A percentile compares a stretch with the other conserved stretches of the same genome.
These are phyloP conservation scores for Xerocomus minutiporus DNA, from an alignment of 1,284 basidiomycete species.

Conservation along the genomic window DNA sequence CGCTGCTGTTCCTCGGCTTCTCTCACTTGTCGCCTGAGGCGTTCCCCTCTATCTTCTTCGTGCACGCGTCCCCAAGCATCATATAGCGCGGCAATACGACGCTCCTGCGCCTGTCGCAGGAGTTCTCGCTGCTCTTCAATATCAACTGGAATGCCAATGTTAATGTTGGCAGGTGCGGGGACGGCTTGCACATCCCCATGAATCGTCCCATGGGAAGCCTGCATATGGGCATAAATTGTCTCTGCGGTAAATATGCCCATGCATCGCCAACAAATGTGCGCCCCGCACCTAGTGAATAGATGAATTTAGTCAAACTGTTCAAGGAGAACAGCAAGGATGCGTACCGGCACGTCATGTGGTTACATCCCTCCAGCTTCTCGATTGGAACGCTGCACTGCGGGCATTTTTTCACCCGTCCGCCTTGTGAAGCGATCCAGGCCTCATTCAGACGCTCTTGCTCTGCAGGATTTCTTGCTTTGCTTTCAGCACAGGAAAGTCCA, in stretches of 20 bases:
- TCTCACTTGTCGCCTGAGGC: not conserved
- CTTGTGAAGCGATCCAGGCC: slow-evolving; percentile 35
- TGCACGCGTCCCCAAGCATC: not conserved
- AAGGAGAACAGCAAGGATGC: too few species aligned
- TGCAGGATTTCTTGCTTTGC: slow-evolving; percentile 31
- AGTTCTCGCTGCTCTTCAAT: slow-evolving; percentile 23
- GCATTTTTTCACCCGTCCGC: slow-evolving; percentile 30
- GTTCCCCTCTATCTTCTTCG: not conserved
- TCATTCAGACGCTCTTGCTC: slow-evolving; percentile 46
- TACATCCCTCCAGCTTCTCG: slow-evolving; percentile 52
- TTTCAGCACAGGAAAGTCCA: slow-evolving; percentile 37
- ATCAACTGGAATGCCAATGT: slow-evolving; percentile 15
- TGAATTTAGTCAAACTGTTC: too few species aligned
- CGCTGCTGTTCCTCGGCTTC: slow-evolving; percentile 11
- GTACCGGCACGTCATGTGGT: slow-evolving; percentile 45
- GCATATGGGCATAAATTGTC: slow-evolving; percentile 52
- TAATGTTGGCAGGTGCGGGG: not conserved
- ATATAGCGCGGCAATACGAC: not conserved
- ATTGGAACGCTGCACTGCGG: slow-evolving; percentile 44
- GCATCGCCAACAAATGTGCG: slow-evolving; percentile 55
- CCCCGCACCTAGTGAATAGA: slow-evolving; percentile 36
- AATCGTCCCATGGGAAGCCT: slow-evolving; percentile 41
- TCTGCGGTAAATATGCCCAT: slow-evolving; percentile 31
- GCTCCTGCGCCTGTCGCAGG: slow-evolving; percentile 13
- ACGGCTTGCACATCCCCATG: slow-evolving; percentile 9